Percentiles rank a stretch among this genome's conserved stretches.
Evolutionary conservation across 495 filamentous ascomycete species (phyloP).

Genomic region (Podospora australis): DNA sequence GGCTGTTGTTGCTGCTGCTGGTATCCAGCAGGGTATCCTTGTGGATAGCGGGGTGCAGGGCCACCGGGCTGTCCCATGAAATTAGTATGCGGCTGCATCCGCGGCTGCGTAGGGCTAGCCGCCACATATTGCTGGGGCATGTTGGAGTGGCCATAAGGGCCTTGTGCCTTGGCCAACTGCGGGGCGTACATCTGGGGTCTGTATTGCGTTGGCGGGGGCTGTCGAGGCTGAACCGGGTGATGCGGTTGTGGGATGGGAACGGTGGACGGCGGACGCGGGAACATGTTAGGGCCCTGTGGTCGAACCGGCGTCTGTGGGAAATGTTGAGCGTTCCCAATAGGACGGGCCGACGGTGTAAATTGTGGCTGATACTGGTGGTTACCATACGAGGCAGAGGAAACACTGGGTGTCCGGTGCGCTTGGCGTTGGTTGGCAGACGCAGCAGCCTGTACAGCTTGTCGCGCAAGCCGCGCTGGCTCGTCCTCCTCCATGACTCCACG

Average conservation of each 20-base stretch:
- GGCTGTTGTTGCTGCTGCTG: constrained; percentile 27
- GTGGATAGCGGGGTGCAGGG: constrained; percentile 24
- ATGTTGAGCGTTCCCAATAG: constrained; percentile 34
- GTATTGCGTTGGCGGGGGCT: constrained; percentile 27
- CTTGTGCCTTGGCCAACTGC: constrained; percentile 32
- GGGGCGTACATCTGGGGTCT: constrained; percentile 30
- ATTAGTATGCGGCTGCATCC: constrained; percentile 23
- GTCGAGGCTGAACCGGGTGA: constrained; percentile 23
- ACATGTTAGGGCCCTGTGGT: constrained; percentile 27
- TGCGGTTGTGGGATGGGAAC: constrained; percentile 28
- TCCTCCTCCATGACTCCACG: constrained; percentile 84
- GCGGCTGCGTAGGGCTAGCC: constrained; percentile 32
- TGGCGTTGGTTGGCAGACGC: constrained; percentile 29
- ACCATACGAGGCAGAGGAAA: constrained; percentile 26
- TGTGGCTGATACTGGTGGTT: constrained; percentile 32
- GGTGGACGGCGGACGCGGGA: constrained; percentile 23
- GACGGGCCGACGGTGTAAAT: constrained; percentile 30
- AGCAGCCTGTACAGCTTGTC: constrained; percentile 31
- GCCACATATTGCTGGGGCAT: constrained; percentile 32
- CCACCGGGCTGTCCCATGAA: constrained; percentile 25
- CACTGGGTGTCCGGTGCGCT: constrained; percentile 34
- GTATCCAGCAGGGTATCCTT: constrained; percentile 23
- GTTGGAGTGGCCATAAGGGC: constrained; percentile 33
- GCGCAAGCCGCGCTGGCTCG: constrained; percentile 43
- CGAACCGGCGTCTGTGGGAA: constrained; percentile 39